A percentile compares a stretch with the other conserved stretches of the same genome.
These are phyloP conservation scores for Apostasia ramifera DNA, from an alignment of 106 monocot species.

Conservation along the genomic window DNA sequence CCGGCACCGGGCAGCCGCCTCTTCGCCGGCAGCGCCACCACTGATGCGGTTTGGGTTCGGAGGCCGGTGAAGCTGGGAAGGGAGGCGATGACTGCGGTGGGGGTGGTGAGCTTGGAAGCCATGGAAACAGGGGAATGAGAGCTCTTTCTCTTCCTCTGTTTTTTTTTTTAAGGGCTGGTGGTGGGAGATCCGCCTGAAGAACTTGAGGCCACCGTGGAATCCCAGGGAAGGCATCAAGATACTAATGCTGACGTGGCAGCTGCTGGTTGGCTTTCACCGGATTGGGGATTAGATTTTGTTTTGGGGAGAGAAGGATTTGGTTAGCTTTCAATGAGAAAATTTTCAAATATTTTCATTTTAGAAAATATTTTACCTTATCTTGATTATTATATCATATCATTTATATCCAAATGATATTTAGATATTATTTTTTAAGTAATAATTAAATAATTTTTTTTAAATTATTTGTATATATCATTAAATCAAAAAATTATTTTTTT, in stretches of 20 bases:
- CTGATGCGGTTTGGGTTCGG: constrained; percentile 37
- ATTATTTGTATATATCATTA: no score
- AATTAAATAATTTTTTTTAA: no score
- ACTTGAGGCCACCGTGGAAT: constrained; percentile 33
- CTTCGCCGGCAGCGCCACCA: constrained; percentile 38
- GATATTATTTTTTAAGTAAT: no score
- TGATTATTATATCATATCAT: no score
- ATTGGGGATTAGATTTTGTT: constrained; percentile 25
- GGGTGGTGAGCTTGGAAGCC: constrained; percentile 50
- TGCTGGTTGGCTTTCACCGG: constrained; percentile 32
- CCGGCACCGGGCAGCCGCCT: constrained; percentile 27
- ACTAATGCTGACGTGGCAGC: constrained; percentile 43
- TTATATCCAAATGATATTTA: no score
- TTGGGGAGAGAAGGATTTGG: background rate
- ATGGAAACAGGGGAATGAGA: constrained; percentile 15
- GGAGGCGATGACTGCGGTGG: constrained; percentile 32
- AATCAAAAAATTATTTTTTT: no score
- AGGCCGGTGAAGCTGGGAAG: constrained; percentile 78
- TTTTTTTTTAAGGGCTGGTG: background rate
- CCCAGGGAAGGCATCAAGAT: constrained; percentile 45
- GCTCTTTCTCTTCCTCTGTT: background rate
- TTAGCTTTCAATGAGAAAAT: no score
- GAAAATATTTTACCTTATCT: no score
- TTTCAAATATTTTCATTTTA: no score
- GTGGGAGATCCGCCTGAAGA: background rate